phyloP scores from a whole-genome alignment of 1,284 basidiomycete species.

The Xanthoconium separans region DNA sequence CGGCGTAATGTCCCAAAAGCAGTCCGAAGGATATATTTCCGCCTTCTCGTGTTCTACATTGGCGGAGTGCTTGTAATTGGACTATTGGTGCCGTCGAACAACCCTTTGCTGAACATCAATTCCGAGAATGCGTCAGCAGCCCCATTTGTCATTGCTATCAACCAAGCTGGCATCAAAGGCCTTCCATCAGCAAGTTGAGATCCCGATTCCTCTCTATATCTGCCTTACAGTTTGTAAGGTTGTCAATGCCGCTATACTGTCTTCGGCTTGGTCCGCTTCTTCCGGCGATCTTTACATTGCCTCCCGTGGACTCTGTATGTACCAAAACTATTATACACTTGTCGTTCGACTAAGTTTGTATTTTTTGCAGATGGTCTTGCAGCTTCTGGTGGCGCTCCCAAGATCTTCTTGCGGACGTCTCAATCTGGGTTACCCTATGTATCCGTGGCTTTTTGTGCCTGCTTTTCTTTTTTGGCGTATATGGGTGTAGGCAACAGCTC shows the following conservation, averaged over 20 bases:
- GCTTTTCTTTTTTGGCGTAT: conserved; percentile 54
- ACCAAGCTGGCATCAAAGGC: conserved; percentile 47
- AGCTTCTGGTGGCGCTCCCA: conserved; percentile 54
- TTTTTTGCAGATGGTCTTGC: conserved; percentile 49
- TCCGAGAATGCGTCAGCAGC: conserved; percentile 37
- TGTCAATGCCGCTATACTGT: conserved; percentile 43
- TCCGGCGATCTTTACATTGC: conserved; percentile 18
- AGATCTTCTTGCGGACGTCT: conserved; percentile 52
- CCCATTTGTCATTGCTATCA: conserved; percentile 51
- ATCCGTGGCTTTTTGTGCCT: conserved; percentile 47
- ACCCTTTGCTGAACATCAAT: conserved; percentile 36
- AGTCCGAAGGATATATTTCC: conserved; percentile 49
- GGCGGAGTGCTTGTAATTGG: conserved; percentile 46
- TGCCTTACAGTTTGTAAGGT: conserved; percentile 31
- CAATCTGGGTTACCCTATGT: conserved; percentile 57
- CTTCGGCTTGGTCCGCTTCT: conserved; percentile 55
- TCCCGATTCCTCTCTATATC: background rate
- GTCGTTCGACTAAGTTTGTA: background rate
- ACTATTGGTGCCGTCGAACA: conserved; percentile 47
- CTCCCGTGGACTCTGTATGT: conserved; percentile 12
- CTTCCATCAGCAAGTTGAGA: conserved; percentile 40
- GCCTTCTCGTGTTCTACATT: conserved; percentile 52
- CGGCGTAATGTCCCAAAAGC: conserved; percentile 36
- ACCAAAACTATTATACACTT: background rate
- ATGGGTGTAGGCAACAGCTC: conserved; percentile 48